A percentile compares a stretch with the other conserved stretches of the same genome.
Evolutionary conservation across 2,329 filamentous ascomycete genomes (phyloP).

Genomic region (Aspergillus viridinutans): DNA sequence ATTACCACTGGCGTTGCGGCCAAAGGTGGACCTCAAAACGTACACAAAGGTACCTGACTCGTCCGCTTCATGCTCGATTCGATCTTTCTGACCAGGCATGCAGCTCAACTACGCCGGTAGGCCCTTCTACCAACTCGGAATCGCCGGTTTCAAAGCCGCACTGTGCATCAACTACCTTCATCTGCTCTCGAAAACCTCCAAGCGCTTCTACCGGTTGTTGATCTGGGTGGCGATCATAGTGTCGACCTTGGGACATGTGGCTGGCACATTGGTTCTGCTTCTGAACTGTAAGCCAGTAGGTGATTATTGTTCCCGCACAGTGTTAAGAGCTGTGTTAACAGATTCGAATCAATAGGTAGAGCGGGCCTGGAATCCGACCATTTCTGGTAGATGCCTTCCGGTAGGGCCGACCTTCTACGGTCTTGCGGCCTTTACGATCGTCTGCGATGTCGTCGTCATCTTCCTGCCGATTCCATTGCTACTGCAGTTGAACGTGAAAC

Average conservation of each 20-base stretch:
- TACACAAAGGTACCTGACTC: constrained; percentile 40
- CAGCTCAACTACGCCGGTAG: constrained; percentile 52
- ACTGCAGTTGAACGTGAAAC: constrained; percentile 46
- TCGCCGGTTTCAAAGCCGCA: constrained; percentile 55
- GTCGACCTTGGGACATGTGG: constrained; percentile 47
- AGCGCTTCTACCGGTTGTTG: constrained; percentile 41
- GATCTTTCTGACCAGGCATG: background rate
- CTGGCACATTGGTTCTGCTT: constrained; percentile 47
- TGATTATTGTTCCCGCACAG: background rate
- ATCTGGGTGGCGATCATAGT: constrained; percentile 45
- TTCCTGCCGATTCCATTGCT: constrained; percentile 50
- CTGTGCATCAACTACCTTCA: constrained; percentile 52
- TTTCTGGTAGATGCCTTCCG: constrained; percentile 43
- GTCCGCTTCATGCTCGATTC: background rate
- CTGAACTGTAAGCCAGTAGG: constrained; percentile 49
- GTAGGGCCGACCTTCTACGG: constrained; percentile 49
- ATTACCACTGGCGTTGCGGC: constrained; percentile 43
- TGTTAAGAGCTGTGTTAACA: too few relatives aligned
- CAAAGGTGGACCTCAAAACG: constrained; percentile 39
- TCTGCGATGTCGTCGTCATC: constrained; percentile 49
- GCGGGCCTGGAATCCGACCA: constrained; percentile 45
- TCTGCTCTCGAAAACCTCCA: constrained; percentile 48
- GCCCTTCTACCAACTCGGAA: constrained; percentile 53
- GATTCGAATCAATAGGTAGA: constrained; percentile 14
- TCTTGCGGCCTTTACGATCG: constrained; percentile 50